Evolutionary conservation across 1,284 basidiomycete genomes (phyloP).

Genomic region (Veloboletus limbatus): DNA sequence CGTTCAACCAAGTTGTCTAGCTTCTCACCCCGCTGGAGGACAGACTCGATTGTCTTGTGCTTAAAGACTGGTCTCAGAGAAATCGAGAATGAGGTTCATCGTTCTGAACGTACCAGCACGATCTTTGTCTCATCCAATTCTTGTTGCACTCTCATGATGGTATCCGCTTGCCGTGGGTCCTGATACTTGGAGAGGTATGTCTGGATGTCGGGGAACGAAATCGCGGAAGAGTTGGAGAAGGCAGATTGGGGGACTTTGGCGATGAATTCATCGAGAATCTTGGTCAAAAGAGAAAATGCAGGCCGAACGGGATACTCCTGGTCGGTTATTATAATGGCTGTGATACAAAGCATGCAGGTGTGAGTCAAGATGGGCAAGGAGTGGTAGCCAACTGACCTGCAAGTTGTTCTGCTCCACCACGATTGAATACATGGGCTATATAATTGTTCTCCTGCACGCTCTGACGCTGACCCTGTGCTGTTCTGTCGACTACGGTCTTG

Average conservation of each 20-base stretch:
- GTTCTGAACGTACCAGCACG: slow-evolving; percentile 59
- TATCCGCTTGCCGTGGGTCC: slow-evolving; percentile 96
- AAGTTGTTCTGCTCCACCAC: slow-evolving; percentile 75
- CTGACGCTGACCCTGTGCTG: slow-evolving; percentile 83
- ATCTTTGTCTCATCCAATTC: slow-evolving; percentile 99
- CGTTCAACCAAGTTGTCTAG: slow-evolving; percentile 96
- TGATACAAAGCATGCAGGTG: slow-evolving; percentile 9
- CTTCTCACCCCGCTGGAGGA: slow-evolving; percentile 95
- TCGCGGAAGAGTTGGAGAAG: slow-evolving; percentile 58
- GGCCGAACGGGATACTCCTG: slow-evolving; percentile 96
- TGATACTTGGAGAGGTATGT: slow-evolving; percentile 93
- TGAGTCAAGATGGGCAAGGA: slow-evolving; percentile 3
- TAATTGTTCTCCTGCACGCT: slow-evolving; percentile 96
- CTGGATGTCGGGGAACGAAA: slow-evolving; percentile 71
- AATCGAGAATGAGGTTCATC: background rate
- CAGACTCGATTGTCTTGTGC: slow-evolving; percentile 99
- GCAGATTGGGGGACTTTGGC: slow-evolving; percentile 73
- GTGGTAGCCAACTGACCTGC: slow-evolving; percentile 54
- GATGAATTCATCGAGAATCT: slow-evolving; percentile 92
- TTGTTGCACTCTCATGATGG: slow-evolving; percentile 98
- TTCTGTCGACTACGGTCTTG: slow-evolving; percentile 91
- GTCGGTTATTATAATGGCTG: slow-evolving; percentile 92
- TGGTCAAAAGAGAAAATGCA: slow-evolving; percentile 93
- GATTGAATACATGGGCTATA: slow-evolving; percentile 90
- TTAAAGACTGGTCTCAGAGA: slow-evolving; percentile 33